A percentile compares a stretch with the other conserved stretches of the same genome.
These are phyloP conservation scores for Cladosporium oxysporum DNA, from an alignment of 2,329 filamentous ascomycete genomes.

Conservation along the genomic window DNA sequence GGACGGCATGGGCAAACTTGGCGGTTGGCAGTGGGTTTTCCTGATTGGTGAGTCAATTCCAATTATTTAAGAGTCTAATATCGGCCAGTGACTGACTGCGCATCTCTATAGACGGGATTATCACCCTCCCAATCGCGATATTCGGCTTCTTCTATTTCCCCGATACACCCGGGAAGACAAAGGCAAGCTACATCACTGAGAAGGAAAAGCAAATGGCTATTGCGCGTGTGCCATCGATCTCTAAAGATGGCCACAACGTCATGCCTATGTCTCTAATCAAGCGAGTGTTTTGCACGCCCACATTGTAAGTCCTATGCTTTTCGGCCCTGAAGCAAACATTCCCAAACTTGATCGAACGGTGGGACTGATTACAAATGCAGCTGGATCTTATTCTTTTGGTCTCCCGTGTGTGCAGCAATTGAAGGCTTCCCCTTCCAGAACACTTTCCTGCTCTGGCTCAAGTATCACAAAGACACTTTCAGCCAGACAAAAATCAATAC, in stretches of 20 bases:
- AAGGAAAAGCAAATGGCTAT: constrained; percentile 5
- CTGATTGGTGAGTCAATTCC: constrained; percentile 47
- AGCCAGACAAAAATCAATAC: constrained; percentile 52
- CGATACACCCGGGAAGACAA: constrained; percentile 52
- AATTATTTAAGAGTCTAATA: background rate
- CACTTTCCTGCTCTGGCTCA: constrained; percentile 37
- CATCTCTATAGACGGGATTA: constrained; percentile 46
- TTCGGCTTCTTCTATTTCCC: constrained; percentile 58
- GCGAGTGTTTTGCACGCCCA: background rate
- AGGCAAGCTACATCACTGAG: constrained; percentile 51
- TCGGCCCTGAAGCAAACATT: background rate
- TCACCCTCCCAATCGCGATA: constrained; percentile 58
- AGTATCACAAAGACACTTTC: constrained; percentile 37
- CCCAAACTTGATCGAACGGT: background rate
- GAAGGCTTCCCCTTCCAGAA: constrained; percentile 37
- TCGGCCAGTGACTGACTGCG: background rate
- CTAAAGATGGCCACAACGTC: background rate
- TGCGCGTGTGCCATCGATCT: background rate
- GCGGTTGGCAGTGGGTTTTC: constrained; percentile 62
- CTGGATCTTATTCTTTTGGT: constrained; percentile 45
- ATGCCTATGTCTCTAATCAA: constrained; percentile 9
- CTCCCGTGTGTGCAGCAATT: constrained; percentile 39
- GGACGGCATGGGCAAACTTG: constrained; percentile 52
- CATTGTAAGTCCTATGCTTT: background rate
- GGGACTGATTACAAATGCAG: constrained; percentile 24